These are phyloP conservation scores for Neoboletus brunneissimus DNA, from an alignment of 768 basidiomycete species.

Conservation along the genomic window DNA sequence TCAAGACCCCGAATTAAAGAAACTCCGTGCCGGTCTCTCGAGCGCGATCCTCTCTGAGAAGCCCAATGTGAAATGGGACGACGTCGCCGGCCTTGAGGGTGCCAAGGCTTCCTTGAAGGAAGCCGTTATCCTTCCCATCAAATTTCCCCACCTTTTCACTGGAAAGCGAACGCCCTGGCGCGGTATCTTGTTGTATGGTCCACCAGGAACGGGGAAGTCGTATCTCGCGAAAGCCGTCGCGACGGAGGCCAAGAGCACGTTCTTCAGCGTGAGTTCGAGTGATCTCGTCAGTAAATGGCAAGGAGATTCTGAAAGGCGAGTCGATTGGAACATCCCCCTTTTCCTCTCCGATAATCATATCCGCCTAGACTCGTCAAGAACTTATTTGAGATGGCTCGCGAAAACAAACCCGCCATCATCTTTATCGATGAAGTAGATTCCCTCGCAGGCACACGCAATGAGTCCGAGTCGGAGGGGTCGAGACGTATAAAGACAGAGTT, in stretches of 20 bases:
- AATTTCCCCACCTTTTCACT: slow-evolving; percentile 97
- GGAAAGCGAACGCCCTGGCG: slow-evolving; percentile 98
- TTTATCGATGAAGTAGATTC: slow-evolving; percentile 99
- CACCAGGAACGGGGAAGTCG: slow-evolving; percentile 96
- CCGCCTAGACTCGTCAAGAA: slow-evolving; percentile 82
- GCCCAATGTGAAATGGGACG: slow-evolving; percentile 97
- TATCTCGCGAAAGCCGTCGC: slow-evolving; percentile 98
- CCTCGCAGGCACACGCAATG: slow-evolving; percentile 88
- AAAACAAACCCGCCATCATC: slow-evolving; percentile 95
- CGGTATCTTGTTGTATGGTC: slow-evolving; percentile 94
- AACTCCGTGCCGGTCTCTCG: slow-evolving; percentile 86
- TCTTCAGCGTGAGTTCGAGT: slow-evolving; percentile 93
- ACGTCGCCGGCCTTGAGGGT: slow-evolving; percentile 93
- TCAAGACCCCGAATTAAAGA: slow-evolving; percentile 91
- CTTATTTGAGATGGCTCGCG: slow-evolving; percentile 93
- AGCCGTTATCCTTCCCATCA: slow-evolving; percentile 99
- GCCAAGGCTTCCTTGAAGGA: slow-evolving; percentile 97
- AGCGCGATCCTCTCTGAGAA: slow-evolving; percentile 90
- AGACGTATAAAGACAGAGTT: slow-evolving; percentile 97
- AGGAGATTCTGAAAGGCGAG: slow-evolving; percentile 94
- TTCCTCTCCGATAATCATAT: neutral
- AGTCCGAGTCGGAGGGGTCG: slow-evolving; percentile 97
- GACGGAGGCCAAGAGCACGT: slow-evolving; percentile 98
- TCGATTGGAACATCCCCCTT: neutral
- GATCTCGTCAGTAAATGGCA: slow-evolving; percentile 99